A percentile compares a stretch with the other conserved stretches of the same genome.
Conservation (phyloP, 306 rosid genomes). For the Biancaea sappan region DNA sequence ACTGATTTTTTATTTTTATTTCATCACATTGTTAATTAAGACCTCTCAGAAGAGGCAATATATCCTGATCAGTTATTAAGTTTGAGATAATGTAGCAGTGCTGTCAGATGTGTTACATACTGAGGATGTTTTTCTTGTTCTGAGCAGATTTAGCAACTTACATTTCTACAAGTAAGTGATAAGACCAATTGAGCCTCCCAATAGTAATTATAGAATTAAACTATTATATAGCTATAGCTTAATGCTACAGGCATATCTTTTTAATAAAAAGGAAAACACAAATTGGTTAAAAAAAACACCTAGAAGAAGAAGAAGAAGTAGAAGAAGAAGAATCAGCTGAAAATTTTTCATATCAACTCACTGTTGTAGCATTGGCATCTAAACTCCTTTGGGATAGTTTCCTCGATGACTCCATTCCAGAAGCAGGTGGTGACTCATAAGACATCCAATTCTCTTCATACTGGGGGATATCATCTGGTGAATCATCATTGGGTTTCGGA, state of each 20-base stretch:
- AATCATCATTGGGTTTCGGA: conserved; percentile 43
- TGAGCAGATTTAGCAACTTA: neutral
- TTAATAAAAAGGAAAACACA: neutral
- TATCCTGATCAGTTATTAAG: neutral
- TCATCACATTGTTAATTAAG: neutral
- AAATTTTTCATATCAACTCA: conserved; percentile 31
- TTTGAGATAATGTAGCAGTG: neutral
- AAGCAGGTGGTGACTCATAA: conserved; percentile 49
- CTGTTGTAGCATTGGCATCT: conserved; percentile 70
- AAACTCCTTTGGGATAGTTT: conserved; percentile 58
- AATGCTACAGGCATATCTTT: neutral
- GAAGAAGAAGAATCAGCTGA: conserved; percentile 4
- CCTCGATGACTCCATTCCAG: conserved; percentile 60
- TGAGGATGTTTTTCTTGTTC: neutral
- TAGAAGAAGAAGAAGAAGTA: neutral
- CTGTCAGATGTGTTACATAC: neutral
- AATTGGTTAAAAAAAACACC: neutral
- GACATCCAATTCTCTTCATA: conserved; percentile 69
- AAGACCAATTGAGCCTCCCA: neutral
- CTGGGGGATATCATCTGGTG: conserved; percentile 45
- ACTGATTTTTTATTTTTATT: neutral
- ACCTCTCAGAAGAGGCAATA: neutral
- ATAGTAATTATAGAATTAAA: neutral
- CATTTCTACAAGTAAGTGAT: neutral
- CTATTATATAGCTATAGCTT: neutral